Percentiles rank a stretch among this genome's conserved stretches.
phyloP scores from a whole-genome alignment of 305 asterid species.

The Striga hermonthica region DNA sequence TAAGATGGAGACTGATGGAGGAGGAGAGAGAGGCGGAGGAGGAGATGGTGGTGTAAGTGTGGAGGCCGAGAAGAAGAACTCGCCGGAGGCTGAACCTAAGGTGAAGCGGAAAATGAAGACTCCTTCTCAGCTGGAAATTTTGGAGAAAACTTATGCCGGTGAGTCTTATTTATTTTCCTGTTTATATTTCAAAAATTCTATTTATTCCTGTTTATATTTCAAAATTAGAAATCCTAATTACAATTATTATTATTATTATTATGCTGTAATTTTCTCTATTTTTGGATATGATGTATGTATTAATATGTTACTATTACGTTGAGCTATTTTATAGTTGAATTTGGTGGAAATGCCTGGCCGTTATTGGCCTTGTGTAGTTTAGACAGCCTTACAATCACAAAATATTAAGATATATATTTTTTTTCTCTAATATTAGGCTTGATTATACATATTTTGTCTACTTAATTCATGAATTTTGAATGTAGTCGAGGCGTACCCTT shows the following conservation, averaged over 20 bases:
- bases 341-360: neutral
- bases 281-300: neutral
- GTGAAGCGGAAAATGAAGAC: constrained; percentile 90
- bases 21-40: constrained; percentile 34
- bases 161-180: constrained; percentile 30
- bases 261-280: too few relatives aligned
- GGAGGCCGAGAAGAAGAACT: constrained; percentile 50
- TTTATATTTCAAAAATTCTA: constrained; percentile 6
- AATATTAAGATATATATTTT: neutral
- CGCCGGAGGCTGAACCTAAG: constrained; percentile 55
- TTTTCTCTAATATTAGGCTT: neutral
- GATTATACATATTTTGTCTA: neutral
- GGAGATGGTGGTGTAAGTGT: constrained; percentile 39
- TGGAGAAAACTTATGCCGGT: constrained; percentile 85
- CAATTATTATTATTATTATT: too few relatives aligned
- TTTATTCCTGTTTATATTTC: constrained; percentile 5
- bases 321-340: neutral
- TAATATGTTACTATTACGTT: neutral
- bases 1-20: constrained; percentile 57
- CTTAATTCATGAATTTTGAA: constrained; percentile 21
- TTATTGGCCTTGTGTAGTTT: neutral
- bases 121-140: constrained; percentile 75
- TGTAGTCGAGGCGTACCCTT: constrained; percentile 77
- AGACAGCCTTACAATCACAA: neutral
- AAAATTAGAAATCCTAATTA: neutral